These are phyloP conservation scores for Helicosporidium sp. DNA, from an alignment of 139 green algal genomes.

Conservation along the genomic window DNA sequence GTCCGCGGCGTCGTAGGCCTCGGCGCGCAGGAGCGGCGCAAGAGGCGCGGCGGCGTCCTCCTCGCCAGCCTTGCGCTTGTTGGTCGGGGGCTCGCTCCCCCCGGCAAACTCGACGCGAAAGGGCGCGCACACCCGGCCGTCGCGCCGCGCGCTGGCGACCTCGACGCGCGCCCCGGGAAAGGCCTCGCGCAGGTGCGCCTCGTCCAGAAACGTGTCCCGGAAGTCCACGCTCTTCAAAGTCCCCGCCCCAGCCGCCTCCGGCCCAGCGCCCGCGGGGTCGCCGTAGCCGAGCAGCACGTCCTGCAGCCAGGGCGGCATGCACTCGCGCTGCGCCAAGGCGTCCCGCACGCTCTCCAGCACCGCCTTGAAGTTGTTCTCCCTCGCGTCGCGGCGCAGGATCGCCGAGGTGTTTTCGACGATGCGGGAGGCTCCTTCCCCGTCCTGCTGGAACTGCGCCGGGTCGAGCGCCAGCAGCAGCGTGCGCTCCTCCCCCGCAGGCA, in stretches of 20 bases:
- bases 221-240: conserved; percentile 62
- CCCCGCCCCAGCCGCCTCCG: not conserved
- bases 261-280: conserved; percentile 29
- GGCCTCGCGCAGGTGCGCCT: conserved; percentile 53
- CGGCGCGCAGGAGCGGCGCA: conserved; percentile 28
- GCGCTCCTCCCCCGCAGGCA: too few species aligned
- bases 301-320: conserved; percentile 76
- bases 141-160: conserved; percentile 6
- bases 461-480: conserved; percentile 73
- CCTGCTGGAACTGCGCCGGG: conserved; percentile 84
- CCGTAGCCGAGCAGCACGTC: conserved; percentile 96
- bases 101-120: conserved; percentile 70
- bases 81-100: not conserved
- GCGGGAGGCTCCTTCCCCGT: conserved; percentile 74
- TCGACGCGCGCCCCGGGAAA: conserved; percentile 62
- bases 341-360: conserved; percentile 89
- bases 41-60: not conserved
- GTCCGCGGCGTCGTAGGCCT: conserved; percentile 58
- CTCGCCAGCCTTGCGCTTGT: conserved; percentile 17
- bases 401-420: too few species aligned
- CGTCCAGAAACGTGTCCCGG: conserved; percentile 89
- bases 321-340: conserved; percentile 63
- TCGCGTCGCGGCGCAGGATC: conserved; percentile 60
- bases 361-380: conserved; percentile 98
- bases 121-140: conserved; percentile 24